Evolutionary conservation across 345 rosid genomes (phyloP).

Genomic region (Linum trigynum): DNA sequence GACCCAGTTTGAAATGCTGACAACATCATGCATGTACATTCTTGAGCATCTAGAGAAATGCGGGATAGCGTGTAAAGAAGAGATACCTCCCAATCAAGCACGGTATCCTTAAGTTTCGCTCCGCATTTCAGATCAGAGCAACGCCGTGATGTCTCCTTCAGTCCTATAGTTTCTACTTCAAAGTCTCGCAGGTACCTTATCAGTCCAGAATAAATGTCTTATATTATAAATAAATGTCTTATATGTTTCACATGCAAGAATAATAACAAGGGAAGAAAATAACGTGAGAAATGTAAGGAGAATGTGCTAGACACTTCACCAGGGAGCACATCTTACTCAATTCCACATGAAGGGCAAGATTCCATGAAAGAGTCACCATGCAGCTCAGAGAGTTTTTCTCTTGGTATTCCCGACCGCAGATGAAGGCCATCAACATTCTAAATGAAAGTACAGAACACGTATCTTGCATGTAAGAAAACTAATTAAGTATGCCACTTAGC

Average conservation of each 20-base stretch:
- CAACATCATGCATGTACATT: background rate
- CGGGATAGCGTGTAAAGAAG: background rate
- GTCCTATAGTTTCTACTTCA: constrained; percentile 91
- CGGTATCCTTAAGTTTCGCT: constrained; percentile 82
- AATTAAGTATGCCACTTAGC: background rate
- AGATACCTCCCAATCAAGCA: constrained; percentile 96
- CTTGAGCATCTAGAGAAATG: background rate
- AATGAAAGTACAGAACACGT: background rate
- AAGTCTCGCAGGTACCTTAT: constrained; percentile 87
- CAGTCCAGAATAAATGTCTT: background rate
- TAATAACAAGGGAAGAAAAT: background rate
- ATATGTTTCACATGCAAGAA: background rate
- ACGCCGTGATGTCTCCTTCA: constrained; percentile 80
- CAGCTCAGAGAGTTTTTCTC: constrained; percentile 90
- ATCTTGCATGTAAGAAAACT: background rate
- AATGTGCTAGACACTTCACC: background rate
- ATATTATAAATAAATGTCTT: background rate
- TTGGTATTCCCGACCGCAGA: constrained; percentile 96
- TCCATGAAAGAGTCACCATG: constrained; percentile 98
- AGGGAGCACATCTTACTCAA: constrained; percentile 40
- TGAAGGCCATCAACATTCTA: constrained; percentile 97
- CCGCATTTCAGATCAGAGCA: constrained; percentile 65
- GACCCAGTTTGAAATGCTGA: background rate
- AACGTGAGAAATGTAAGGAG: background rate
- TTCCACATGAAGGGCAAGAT: constrained; percentile 68